Evolutionary conservation across 805 yeast species (phyloP), one percentile per base, ranked within the genome.

Genomic region (Jamesozyma rosinii): DNA sequence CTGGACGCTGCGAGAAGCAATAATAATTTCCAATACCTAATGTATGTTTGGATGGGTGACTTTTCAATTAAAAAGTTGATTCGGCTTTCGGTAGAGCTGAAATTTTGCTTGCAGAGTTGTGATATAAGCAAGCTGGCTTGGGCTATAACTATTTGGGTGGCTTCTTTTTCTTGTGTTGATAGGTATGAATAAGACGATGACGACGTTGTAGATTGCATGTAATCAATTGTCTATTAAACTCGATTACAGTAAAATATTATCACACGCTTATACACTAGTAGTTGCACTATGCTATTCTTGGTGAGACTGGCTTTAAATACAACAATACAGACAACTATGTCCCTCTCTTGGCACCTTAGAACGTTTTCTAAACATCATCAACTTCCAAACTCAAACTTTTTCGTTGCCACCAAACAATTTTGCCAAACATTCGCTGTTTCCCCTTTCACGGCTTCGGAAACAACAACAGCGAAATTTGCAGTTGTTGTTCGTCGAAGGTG

Each of bases 91-190:
- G 47, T 42, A 9, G 44, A 40, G 18, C 26, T 30, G 43, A 46
- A 58, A 40, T 52, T 57, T 40, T 39, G 44, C 31, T 47, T 43
- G 38, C 50, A 45, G n/a, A 57, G 44, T 33, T 55, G 42, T 26
- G 57, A 51, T 37, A 59, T 46, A 40, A 58, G 48, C 44, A 58
- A 46, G 40, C 59, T 58, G 31, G 58, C 51, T 32, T 59, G 64
- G 19, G 62, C 47, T 35, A 51, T 46, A 21, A 50, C 42, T 31
- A 55, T 57, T 31, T 56, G 59, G 29, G 49, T 52, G 31, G 58
- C 55, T 46, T 54, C 54, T 35, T 50, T 49, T 35, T 51, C 55
- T 45, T 55, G 48, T 38, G 37, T 43, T n/a, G 44, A 33, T 19
- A 41, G 40, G 34, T 43, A 31, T 19, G 33, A 30, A 9, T 13